These are phyloP conservation scores for Globisporangium orthogonon DNA, from an alignment of 352 stramenopile species.

Conservation along the genomic window DNA sequence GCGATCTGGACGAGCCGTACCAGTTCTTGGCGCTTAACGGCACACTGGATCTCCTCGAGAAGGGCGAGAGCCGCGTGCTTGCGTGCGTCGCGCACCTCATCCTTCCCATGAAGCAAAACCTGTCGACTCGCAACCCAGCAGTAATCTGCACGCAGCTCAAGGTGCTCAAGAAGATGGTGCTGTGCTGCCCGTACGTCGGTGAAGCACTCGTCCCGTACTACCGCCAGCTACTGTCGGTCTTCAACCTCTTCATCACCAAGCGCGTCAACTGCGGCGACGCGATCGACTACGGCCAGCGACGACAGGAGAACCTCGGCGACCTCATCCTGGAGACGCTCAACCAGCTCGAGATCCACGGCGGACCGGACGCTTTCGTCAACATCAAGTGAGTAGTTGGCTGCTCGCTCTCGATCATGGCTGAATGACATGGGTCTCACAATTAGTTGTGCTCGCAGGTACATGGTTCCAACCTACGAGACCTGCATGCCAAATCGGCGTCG, in stretches of 20 bases:
- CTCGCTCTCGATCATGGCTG: not conserved
- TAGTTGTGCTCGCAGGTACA: constrained; percentile 56
- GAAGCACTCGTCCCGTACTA: constrained; percentile 91
- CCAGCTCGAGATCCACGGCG: constrained; percentile 82
- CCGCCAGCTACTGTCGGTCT: constrained; percentile 87
- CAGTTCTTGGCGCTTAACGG: constrained; percentile 78
- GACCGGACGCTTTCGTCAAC: constrained; percentile 88
- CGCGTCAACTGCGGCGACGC: constrained; percentile 89
- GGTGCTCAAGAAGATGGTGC: constrained; percentile 67
- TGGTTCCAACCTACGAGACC: constrained; percentile 95
- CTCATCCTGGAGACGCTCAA: constrained; percentile 88
- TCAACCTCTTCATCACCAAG: constrained; percentile 90
- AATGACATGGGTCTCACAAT: not conserved
- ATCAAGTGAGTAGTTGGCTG: constrained; percentile 74
- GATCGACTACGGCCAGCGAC: constrained; percentile 91
- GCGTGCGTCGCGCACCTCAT: constrained; percentile 45
- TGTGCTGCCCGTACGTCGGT: constrained; percentile 66
- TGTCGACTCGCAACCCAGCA: constrained; percentile 71
- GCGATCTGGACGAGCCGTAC: constrained; percentile 83
- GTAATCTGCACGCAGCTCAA: constrained; percentile 79
- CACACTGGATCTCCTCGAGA: constrained; percentile 77
- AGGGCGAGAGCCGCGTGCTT: constrained; percentile 54
- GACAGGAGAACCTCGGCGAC: constrained; percentile 85
- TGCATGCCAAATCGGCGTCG: constrained; percentile 36
- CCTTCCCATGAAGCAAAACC: constrained; percentile 81